Conservation (phyloP, 2,329 filamentous ascomycete species). For the Paramyrothecium roridum region DNA sequence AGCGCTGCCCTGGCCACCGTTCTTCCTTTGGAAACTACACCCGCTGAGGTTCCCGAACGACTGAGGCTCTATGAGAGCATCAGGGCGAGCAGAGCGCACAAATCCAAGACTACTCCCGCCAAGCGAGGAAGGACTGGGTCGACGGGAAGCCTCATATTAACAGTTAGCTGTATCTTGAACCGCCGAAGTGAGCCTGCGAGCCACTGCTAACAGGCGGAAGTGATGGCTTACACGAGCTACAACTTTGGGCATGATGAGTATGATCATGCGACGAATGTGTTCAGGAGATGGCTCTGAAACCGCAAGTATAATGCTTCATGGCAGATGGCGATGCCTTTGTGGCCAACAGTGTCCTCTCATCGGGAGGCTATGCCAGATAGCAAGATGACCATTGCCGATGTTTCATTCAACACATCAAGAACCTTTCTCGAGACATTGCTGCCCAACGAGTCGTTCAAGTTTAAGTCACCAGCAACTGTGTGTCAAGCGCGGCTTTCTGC, state of each 20-base stretch:
- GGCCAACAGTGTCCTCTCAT: neutral
- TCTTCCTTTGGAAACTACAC: neutral
- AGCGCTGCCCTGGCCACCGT: neutral
- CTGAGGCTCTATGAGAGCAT: neutral
- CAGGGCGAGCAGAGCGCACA: neutral
- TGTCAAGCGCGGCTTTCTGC: neutral
- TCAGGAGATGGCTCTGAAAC: neutral
- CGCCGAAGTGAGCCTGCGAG: neutral
- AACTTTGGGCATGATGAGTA: neutral
- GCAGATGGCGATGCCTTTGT: neutral
- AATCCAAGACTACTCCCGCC: neutral
- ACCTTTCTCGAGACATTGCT: neutral
- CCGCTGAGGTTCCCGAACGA: neutral
- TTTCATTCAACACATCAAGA: neutral
- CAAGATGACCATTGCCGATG: neutral
- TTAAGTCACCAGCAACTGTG: neutral
- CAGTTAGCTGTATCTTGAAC: neutral
- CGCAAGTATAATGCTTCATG: neutral
- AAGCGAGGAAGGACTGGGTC: neutral
- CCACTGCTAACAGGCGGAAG: neutral
- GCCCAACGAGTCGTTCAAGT: neutral
- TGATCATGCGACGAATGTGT: neutral
- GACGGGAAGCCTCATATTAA: neutral
- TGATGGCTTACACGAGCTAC: neutral
- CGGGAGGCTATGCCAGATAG: neutral